Evolutionary conservation across 441 rosid species (phyloP).

Genomic region (Euphorbia celastroides): DNA sequence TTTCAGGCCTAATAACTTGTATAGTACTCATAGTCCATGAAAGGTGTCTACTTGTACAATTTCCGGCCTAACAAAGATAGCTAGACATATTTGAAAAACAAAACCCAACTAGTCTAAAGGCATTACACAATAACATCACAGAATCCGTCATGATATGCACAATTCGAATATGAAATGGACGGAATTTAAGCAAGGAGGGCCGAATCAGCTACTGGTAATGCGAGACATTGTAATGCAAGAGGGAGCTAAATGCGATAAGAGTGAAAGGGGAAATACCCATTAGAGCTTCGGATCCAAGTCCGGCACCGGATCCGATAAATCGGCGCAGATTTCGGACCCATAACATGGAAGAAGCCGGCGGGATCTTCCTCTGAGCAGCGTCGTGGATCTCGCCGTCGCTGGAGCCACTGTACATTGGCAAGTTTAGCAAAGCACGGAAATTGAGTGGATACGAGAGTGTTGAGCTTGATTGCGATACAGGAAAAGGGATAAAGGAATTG

Average conservation of each 20-base stretch:
- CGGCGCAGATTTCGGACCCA: conserved; percentile 95
- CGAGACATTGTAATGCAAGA: not conserved
- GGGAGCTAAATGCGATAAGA: not conserved
- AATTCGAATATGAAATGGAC: not conserved
- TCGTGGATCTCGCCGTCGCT: conserved; percentile 95
- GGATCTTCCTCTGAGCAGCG: conserved; percentile 78
- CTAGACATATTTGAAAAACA: not conserved
- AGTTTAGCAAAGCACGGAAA: not conserved
- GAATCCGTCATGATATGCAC: not conserved
- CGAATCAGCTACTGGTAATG: not conserved
- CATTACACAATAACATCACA: not conserved
- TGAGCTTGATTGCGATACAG: conserved; percentile 3
- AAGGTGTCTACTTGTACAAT: too few species aligned
- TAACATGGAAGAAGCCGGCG: conserved; percentile 86
- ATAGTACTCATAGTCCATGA: not conserved
- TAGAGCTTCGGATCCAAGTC: conserved; percentile 95
- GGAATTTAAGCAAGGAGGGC: not conserved
- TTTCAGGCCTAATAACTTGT: too few species aligned
- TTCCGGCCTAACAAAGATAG: not conserved
- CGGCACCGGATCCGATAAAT: conserved; percentile 89
- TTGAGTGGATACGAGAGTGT: conserved; percentile 13
- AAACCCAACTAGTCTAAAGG: not conserved
- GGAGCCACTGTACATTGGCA: conserved; percentile 80
- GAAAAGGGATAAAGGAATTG: conserved; percentile 5
- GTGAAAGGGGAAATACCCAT: conserved; percentile 56